A percentile compares a stretch with the other conserved stretches of the same genome.
phyloP scores from a whole-genome alignment of 768 basidiomycete species.

The Lactarius vividus region DNA sequence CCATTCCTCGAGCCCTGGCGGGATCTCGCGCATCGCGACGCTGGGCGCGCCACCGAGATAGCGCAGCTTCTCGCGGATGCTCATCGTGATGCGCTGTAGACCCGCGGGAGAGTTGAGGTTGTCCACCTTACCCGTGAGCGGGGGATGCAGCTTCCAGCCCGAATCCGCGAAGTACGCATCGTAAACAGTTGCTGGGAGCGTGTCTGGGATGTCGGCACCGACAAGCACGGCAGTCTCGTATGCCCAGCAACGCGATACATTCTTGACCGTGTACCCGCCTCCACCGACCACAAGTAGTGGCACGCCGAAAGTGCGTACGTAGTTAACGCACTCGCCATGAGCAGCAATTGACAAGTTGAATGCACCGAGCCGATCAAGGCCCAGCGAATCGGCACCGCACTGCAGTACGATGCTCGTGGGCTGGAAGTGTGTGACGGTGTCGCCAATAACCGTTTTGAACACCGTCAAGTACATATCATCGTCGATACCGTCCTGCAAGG shows the following conservation, averaged over 20 bases:
- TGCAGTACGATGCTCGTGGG: constrained; percentile 92
- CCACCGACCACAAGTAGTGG: constrained; percentile 92
- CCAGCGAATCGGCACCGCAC: constrained; percentile 95
- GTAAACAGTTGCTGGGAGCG: constrained; percentile 86
- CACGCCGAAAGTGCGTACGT: constrained; percentile 88
- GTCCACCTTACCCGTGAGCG: constrained; percentile 85
- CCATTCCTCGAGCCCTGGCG: constrained; percentile 81
- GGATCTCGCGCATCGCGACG: constrained; percentile 94
- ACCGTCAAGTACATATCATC: constrained; percentile 95
- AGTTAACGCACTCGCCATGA: constrained; percentile 97
- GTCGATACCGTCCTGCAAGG: constrained; percentile 93
- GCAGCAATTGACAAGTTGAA: constrained; percentile 98
- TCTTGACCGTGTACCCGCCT: constrained; percentile 95
- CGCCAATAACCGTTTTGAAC: constrained; percentile 96
- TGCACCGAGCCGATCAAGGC: constrained; percentile 90
- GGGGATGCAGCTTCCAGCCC: constrained; percentile 90
- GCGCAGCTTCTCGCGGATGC: constrained; percentile 81
- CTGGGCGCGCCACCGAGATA: constrained; percentile 96
- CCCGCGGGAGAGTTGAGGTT: constrained; percentile 86
- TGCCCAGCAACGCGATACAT: constrained; percentile 98
- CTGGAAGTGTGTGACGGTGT: constrained; percentile 84
- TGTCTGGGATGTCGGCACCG: constrained; percentile 77
- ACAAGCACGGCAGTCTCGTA: constrained; percentile 96
- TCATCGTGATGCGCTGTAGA: constrained; percentile 83
- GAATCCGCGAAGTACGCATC: constrained; percentile 91